These are phyloP conservation scores for Prunus padus DNA, from an alignment of 306 rosid species.

Conservation along the genomic window DNA sequence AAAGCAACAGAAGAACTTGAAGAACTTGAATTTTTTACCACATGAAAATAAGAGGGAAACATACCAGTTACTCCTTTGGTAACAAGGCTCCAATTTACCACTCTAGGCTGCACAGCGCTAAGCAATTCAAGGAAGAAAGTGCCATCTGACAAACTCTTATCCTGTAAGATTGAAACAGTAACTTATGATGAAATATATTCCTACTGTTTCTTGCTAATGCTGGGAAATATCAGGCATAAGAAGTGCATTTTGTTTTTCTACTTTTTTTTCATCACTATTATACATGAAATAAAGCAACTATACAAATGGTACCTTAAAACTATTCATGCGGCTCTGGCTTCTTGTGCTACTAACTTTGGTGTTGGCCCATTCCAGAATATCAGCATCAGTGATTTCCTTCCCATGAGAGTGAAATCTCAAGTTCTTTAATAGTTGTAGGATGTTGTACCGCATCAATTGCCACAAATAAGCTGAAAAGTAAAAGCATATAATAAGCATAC, in stretches of 20 bases:
- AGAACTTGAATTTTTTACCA: not conserved
- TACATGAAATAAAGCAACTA: not conserved
- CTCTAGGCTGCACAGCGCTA: slow-evolving; percentile 84
- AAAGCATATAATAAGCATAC: not conserved
- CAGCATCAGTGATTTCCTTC: slow-evolving; percentile 85
- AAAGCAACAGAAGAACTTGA: not conserved
- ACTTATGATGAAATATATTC: not conserved
- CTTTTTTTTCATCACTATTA: not conserved
- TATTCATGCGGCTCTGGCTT: slow-evolving; percentile 71
- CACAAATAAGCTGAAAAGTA: slow-evolving; percentile 77
- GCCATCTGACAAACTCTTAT: slow-evolving; percentile 80
- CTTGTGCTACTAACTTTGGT: slow-evolving; percentile 69
- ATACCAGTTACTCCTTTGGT: slow-evolving; percentile 86
- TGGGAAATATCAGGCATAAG: not conserved
- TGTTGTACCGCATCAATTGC: slow-evolving; percentile 95
- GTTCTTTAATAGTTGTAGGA: slow-evolving; percentile 85
- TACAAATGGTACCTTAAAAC: slow-evolving; percentile 66
- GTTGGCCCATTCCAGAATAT: slow-evolving; percentile 93
- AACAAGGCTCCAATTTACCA: slow-evolving; percentile 89
- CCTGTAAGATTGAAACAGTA: slow-evolving; percentile 42
- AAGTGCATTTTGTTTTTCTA: not conserved
- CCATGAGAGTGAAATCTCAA: slow-evolving; percentile 91
- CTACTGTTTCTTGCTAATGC: no score
- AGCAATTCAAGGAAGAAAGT: slow-evolving; percentile 94
- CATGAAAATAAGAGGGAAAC: slow-evolving; percentile 11